Conservation (phyloP, 768 basidiomycete genomes). For the Galerina sulciceps region DNA sequence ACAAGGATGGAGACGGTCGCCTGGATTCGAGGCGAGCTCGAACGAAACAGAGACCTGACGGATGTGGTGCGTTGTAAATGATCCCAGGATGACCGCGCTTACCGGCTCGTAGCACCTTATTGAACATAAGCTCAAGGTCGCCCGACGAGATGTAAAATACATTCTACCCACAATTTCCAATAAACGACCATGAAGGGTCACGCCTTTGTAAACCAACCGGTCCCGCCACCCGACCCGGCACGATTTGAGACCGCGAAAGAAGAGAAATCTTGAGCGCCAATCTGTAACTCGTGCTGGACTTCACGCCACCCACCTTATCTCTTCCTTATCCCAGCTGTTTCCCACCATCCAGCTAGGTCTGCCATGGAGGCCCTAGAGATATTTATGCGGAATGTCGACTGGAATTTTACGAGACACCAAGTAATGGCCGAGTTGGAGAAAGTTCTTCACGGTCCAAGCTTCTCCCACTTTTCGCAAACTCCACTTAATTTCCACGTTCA, state of each 20-base stretch:
- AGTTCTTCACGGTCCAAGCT: slow-evolving; percentile 49
- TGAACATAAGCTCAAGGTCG: slow-evolving; percentile 60
- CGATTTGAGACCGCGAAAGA: background rate
- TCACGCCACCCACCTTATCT: slow-evolving; percentile 11
- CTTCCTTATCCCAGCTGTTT: slow-evolving; percentile 3
- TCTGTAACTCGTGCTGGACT: background rate
- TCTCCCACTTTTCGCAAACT: slow-evolving; percentile 27
- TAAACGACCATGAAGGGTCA: slow-evolving; percentile 14
- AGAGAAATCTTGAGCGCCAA: slow-evolving; percentile 17
- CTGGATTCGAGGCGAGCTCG: slow-evolving; percentile 79
- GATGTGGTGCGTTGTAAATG: slow-evolving; percentile 52
- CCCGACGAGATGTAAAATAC: slow-evolving; percentile 63
- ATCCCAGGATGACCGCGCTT: background rate
- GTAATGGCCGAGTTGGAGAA: slow-evolving; percentile 42
- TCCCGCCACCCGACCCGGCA: background rate
- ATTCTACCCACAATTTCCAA: slow-evolving; percentile 49
- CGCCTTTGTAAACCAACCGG: background rate
- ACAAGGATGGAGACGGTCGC: slow-evolving; percentile 67
- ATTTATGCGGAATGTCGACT: slow-evolving; percentile 42
- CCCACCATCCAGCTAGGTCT: slow-evolving; percentile 1
- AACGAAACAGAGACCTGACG: slow-evolving; percentile 58
- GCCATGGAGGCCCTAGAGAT: slow-evolving; percentile 49
- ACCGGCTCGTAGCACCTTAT: slow-evolving; percentile 49
- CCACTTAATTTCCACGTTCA: slow-evolving; percentile 59
- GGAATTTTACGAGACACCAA: slow-evolving; percentile 27